Base-by-base conservation (phyloP, 768 basidiomycete species). In the Lanmaoa rubissima region DNA sequence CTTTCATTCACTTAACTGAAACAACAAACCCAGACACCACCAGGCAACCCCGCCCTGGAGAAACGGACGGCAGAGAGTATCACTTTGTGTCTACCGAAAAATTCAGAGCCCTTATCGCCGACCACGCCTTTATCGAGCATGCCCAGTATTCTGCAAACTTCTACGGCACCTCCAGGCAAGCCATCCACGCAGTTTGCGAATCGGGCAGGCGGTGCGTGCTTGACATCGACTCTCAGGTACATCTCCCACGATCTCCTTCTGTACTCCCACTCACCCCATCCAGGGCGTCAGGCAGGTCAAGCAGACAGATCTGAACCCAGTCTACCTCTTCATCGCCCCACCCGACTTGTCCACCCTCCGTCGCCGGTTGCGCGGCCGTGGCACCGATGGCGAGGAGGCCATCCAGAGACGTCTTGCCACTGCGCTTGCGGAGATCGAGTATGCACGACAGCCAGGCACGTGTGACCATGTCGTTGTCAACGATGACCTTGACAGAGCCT, bases 221-320 rank as follows among this genome's bases (percentile, higher is more conserved):
- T 39, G 96, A 98, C 69, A 98, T 98, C 56, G 96, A 98, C 67
- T 87, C 90, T 11, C 95, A 98, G 87, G 93, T 64, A 63, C 50
- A 19, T 38, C 13, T 12, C 13, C 19, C 41, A 12, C 21, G 36
- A 6, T 4, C 35, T 3, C 28, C 21, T 41, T 10, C 35, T 7
- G 16, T 8, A 6, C 9, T 19, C 16, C 13, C 42, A 36, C 54
- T 55, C 35, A 59, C 32, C 38, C 16, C 42, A 51, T 36, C 2
- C 73, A 95, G 92, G 96, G 96, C 48, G 92, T 98, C 58, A 88
- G 85, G 55, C 91, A 95, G 73, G 88, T 98, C 67, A 97, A 95
- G 69, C 76, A 82, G 51, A 92, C 92, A 31, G 73, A 81, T 52
- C 76, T 98, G 36, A 82, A 91, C 68, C 91, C 95, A 16, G 80